Base-by-base conservation (phyloP, 108 stramenopile genomes). In the Cyclotella cryptica region DNA sequence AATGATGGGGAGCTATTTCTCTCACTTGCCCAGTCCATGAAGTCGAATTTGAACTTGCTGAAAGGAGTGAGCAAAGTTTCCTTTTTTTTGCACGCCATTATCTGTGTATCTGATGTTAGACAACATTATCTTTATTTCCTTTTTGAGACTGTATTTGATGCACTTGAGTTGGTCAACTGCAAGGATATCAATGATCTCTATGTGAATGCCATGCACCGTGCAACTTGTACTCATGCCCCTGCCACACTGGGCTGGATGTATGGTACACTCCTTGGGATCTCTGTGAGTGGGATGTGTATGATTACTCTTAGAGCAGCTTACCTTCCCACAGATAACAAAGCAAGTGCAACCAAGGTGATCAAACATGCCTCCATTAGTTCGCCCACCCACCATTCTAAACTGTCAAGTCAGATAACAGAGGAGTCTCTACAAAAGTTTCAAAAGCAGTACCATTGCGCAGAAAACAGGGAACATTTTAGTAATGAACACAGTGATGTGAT, bases 101-200 rank as follows among this genome's bases (percentile, higher is more conserved):
- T 41, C 35, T 15, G n/a, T 41, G 1, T 26, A 4, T 41, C 61
- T 40, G 30, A 35, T 41, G 17, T 35, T 6, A 2, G 35, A 35
- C 35, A 35, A 35, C 6, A 39, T 39, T 4, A 13, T 39, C 39
- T 15, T 4, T 40, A 14, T 26, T 26, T 11, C 35, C 29, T 62
- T 42, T 17, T 3, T 15, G 35, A 44, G 44, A 66, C 73, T 7
- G 62, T 74, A 30, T 61, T 54, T 24, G 26, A 55, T 12, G 45
- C 65, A 42, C 35, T 66, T 7, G 41, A 22, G 1, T 43, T 74
- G 8, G 64, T 74, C 43, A 54, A 64, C 41, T 74, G 73, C 19
- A 44, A 74, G 15, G 64, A 66, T 53, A 74, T 74, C 61, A 74
- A 74, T 45, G 21, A 30, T 9, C 45, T 74, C 52, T 74, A 74